phyloP scores from a whole-genome alignment of 2,329 filamentous ascomycete species.

The Fusarium papillatum region DNA sequence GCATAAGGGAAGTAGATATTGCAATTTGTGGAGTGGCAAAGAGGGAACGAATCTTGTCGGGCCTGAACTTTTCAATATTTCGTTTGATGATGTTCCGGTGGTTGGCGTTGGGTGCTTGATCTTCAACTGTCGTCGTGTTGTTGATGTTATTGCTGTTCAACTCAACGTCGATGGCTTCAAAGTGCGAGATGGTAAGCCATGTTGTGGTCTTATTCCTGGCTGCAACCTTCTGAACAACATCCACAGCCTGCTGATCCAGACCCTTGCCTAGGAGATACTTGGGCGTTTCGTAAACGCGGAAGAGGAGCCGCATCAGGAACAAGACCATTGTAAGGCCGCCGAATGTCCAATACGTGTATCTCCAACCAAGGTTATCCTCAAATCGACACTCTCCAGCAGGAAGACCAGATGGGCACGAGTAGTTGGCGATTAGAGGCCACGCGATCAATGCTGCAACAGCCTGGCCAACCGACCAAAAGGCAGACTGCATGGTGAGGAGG shows the following conservation, averaged over 20 bases:
- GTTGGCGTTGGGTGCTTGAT: neutral
- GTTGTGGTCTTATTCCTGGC: constrained; percentile 15
- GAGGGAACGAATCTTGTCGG: constrained; percentile 65
- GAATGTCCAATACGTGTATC: constrained; percentile 33
- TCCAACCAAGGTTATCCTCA: constrained; percentile 60
- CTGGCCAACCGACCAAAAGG: constrained; percentile 64
- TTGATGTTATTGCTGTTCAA: neutral
- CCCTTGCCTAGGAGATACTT: constrained; percentile 30
- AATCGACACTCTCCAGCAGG: constrained; percentile 40
- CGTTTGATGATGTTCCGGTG: constrained; percentile 15
- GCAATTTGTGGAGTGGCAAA: constrained; percentile 67
- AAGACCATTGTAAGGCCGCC: neutral
- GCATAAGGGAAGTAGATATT: constrained; percentile 65
- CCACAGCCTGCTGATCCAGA: constrained; percentile 19
- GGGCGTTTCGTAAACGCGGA: constrained; percentile 22
- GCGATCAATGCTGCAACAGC: constrained; percentile 50
- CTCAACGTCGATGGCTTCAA: constrained; percentile 14
- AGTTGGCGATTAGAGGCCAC: constrained; percentile 54
- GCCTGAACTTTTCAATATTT: constrained; percentile 61
- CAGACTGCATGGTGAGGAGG: constrained; percentile 55
- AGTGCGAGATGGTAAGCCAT: constrained; percentile 19
- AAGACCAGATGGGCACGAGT: constrained; percentile 46
- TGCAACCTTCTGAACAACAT: constrained; percentile 24
- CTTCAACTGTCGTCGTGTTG: neutral
- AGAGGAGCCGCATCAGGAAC: constrained; percentile 12